These are phyloP conservation scores for Begonia peltatifolia DNA, from an alignment of 306 rosid genomes.

Conservation along the genomic window DNA sequence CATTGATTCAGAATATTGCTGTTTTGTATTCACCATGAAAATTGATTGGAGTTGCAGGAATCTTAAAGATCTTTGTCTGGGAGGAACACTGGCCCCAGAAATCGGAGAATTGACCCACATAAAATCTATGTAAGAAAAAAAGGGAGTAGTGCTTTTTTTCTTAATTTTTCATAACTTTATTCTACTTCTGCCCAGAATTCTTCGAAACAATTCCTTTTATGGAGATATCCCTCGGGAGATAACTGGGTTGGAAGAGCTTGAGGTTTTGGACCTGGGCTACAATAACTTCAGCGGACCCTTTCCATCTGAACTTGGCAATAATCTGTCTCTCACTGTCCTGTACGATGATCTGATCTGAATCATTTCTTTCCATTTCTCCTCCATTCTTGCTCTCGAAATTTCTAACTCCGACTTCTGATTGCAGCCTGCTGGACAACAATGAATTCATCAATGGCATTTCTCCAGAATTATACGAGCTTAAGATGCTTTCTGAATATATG, in stretches of 20 bases:
- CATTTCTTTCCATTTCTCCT: background rate
- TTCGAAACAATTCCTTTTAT: constrained; percentile 50
- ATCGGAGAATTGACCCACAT: constrained; percentile 34
- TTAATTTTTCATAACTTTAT: background rate
- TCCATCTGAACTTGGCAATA: constrained; percentile 27
- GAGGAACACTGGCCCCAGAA: constrained; percentile 57
- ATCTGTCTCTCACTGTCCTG: constrained; percentile 38
- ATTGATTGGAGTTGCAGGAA: constrained; percentile 30
- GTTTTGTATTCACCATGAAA: constrained; percentile 1
- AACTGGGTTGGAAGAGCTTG: constrained; percentile 33
- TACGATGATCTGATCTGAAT: constrained; percentile 14
- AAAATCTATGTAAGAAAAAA: constrained; percentile 43
- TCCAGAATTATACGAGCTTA: constrained; percentile 25
- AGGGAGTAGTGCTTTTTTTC: background rate
- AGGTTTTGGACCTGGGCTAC: constrained; percentile 56
- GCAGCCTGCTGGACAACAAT: constrained; percentile 61
- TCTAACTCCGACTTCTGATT: constrained; percentile 2
- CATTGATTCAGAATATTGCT: constrained; percentile 4
- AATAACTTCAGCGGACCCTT: constrained; percentile 56
- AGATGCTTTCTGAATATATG: constrained; percentile 26
- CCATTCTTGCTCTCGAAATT: background rate
- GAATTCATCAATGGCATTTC: constrained; percentile 23
- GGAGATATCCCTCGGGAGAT: constrained; percentile 47
- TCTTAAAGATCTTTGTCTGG: constrained; percentile 44
- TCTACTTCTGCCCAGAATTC: constrained; percentile 26